These are phyloP conservation scores for Saposhnikovia divaricata DNA, from an alignment of 129 eudicot species.

Conservation along the genomic window DNA sequence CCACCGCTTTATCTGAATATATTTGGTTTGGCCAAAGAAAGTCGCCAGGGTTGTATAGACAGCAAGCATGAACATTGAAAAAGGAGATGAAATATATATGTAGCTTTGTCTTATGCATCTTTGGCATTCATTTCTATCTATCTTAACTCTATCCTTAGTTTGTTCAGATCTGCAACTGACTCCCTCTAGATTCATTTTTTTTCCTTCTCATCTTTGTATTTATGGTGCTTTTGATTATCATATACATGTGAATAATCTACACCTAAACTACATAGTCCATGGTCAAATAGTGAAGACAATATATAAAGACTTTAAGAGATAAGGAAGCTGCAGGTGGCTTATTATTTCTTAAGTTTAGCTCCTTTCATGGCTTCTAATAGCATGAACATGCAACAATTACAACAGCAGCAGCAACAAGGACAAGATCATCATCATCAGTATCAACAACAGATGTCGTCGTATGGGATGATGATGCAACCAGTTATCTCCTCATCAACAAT, in stretches of 20 bases:
- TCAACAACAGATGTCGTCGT: conserved; percentile 72
- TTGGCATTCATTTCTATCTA: conserved; percentile 36
- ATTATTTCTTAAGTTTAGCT: conserved; percentile 5
- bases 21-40: conserved; percentile 20
- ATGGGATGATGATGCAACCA: conserved; percentile 63
- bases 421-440: conserved; percentile 34
- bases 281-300: conserved; percentile 1
- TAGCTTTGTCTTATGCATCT: conserved; percentile 35
- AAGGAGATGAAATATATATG: conserved; percentile 5
- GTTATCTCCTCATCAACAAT: conserved; percentile 48
- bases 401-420: conserved; percentile 22
- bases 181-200: conserved; percentile 10
- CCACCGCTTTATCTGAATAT: conserved; percentile 28
- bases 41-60: conserved; percentile 14
- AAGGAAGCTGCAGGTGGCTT: not conserved
- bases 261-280: not conserved
- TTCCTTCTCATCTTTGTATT: conserved; percentile 7
- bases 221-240: conserved; percentile 14
- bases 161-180: conserved; percentile 15
- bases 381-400: conserved; percentile 18
- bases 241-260: not conserved
- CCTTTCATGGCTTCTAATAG: conserved; percentile 37
- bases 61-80: not conserved
- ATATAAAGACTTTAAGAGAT: not conserved
- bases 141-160: conserved; percentile 24